Evolutionary conservation across 2,329 filamentous ascomycete genomes (phyloP), one percentile per base, ranked within the genome.

Genomic region (Exophiala bonariae): DNA sequence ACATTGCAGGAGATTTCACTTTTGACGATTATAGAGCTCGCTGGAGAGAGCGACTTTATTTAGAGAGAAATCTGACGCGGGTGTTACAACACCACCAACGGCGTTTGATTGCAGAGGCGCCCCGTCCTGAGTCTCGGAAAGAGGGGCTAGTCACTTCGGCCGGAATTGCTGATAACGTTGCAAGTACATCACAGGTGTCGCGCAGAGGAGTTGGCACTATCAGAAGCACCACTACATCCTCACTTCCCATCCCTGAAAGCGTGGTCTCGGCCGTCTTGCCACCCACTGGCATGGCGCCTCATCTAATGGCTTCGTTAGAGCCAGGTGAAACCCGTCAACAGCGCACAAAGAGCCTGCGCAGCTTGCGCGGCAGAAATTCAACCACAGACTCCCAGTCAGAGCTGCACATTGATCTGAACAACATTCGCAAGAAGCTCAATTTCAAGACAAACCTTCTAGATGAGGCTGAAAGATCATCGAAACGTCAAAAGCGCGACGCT

Each of bases 381-480:
- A 30, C 51, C 19, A 31, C 47, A 22, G 28, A 52, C 8, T 26
- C 42, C n/a, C 41, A 51, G 18, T 41, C 49, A 6, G 47, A 57
- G 40, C 41, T 59, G 11, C 33, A 39, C 5, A 33, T 59, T 20
- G 52, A 57, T 18, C 26, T 57, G 14, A 52, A 22, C 16, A 59
- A 41, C 35, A 56, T 59, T 28, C 37, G 55, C 19, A 59, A 51
- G 33, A 59, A 54, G 40, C 49, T 59, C 28, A 59, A 57, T 26
- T 57, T 54, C 46, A 52, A 50, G 19, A 45, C 42, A 11, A 54
- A 53, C 44, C 18, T 16, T 22, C 37, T 41, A 4, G 20, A 32
- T 8, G 42, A 52, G 3, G 28, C 17, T 14, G 40, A 52, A 18
- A 44, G 41, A 36, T 37, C 52, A 13, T 31, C 41, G 4, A 56